Evolutionary conservation across 31 red algal species (phyloP).

Genomic region (Asparagopsis taxiformis): DNA sequence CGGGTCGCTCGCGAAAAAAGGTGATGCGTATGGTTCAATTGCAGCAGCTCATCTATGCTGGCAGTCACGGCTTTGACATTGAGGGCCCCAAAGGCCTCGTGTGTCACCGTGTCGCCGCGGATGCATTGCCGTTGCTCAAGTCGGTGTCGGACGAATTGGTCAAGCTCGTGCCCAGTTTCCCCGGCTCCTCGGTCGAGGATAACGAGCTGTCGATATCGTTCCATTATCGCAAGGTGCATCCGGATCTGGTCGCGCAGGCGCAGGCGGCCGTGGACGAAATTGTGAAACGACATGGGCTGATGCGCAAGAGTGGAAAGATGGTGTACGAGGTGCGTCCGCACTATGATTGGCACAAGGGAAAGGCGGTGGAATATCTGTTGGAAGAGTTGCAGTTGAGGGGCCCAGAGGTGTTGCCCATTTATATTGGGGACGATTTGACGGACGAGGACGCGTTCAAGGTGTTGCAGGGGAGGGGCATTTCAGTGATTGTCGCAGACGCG

Average conservation of each 20-base stretch:
- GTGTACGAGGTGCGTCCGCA: constrained; percentile 88
- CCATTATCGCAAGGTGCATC: constrained; percentile 65
- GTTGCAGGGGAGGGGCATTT: constrained; percentile 50
- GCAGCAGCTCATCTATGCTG: constrained; percentile 72
- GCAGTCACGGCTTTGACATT: constrained; percentile 90
- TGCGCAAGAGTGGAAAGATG: constrained; percentile 70
- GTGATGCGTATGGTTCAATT: constrained; percentile 64
- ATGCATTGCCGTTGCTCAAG: constrained; percentile 48
- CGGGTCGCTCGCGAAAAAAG: constrained; percentile 67
- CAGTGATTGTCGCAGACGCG: constrained; percentile 58
- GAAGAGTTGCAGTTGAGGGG: constrained; percentile 49
- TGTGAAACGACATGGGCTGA: constrained; percentile 29
- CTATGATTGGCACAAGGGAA: constrained; percentile 89
- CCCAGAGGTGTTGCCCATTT: constrained; percentile 78
- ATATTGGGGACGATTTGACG: constrained; percentile 91
- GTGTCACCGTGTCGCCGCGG: constrained; percentile 44
- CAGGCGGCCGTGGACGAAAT: constrained; percentile 45
- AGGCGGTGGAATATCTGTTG: constrained; percentile 83
- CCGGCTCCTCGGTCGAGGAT: constrained; percentile 78
- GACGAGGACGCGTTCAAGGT: constrained; percentile 89
- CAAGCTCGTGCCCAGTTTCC: constrained; percentile 3
- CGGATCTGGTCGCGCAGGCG: constrained; percentile 9
- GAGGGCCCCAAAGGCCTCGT: constrained; percentile 40
- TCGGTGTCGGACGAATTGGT: constrained; percentile 26
- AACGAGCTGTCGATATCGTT: constrained; percentile 81